These are phyloP conservation scores for Eucalyptus cloeziana DNA, from an alignment of 345 rosid species.

Conservation along the genomic window DNA sequence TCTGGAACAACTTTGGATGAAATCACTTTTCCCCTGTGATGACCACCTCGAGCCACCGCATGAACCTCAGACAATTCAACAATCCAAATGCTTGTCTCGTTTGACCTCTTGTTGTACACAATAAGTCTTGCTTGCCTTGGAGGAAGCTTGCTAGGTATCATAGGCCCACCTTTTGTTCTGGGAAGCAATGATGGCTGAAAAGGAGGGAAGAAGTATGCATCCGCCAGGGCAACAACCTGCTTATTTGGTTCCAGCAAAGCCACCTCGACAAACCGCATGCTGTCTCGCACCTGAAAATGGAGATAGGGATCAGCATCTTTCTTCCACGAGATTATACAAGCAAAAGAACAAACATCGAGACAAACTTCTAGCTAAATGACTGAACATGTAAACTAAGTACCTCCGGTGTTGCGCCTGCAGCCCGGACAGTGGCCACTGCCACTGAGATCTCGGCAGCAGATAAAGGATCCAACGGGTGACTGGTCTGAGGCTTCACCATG, in stretches of 20 bases:
- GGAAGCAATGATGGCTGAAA: constrained; percentile 75
- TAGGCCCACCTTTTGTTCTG: constrained; percentile 55
- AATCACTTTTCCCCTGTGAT: constrained; percentile 67
- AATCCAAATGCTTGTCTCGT: constrained; percentile 62
- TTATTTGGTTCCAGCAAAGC: constrained; percentile 58
- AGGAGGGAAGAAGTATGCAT: constrained; percentile 81
- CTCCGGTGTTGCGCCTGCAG: constrained; percentile 81
- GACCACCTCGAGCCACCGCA: constrained; percentile 73
- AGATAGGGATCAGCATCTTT: background rate
- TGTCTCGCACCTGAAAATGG: constrained; percentile 46
- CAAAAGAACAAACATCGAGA: background rate
- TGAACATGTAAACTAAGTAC: background rate
- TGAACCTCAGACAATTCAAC: constrained; percentile 69
- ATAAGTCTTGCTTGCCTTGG: constrained; percentile 61
- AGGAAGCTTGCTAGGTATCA: constrained; percentile 65
- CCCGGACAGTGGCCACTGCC: constrained; percentile 71
- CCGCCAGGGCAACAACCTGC: constrained; percentile 65
- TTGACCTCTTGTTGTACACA: constrained; percentile 64
- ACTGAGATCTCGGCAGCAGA: constrained; percentile 74
- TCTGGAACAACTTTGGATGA: constrained; percentile 54
- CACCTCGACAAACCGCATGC: constrained; percentile 76
- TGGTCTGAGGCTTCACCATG: constrained; percentile 49
- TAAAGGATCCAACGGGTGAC: constrained; percentile 76
- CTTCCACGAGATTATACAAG: background rate
- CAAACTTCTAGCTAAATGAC: background rate